A percentile compares a stretch with the other conserved stretches of the same genome.
Conservation (phyloP, 108 stramenopile species). For the Skeletonema potamos region DNA sequence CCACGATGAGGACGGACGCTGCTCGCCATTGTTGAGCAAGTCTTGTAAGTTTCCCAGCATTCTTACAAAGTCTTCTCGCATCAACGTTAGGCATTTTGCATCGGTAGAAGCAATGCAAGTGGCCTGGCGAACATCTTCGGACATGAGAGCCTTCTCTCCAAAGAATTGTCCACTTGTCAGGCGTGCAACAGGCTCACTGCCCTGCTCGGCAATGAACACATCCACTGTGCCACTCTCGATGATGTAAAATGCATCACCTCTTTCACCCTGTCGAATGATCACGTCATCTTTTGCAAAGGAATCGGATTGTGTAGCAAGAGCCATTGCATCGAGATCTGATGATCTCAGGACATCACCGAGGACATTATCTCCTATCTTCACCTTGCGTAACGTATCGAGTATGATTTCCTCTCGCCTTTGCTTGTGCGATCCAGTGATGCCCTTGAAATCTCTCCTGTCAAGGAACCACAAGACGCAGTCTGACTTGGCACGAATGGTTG, state of each 20-base stretch:
- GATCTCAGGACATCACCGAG: constrained; percentile 62
- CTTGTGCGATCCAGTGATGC: constrained; percentile 72
- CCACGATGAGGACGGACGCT: background rate
- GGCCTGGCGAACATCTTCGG: constrained; percentile 73
- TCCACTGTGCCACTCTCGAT: constrained; percentile 77
- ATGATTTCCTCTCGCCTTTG: constrained; percentile 62
- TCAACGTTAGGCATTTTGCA: constrained; percentile 50
- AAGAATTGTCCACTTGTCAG: constrained; percentile 81
- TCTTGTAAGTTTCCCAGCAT: constrained; percentile 79
- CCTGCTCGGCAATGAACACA: constrained; percentile 59
- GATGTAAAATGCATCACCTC: constrained; percentile 87
- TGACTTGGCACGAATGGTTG: constrained; percentile 79
- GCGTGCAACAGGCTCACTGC: constrained; percentile 54
- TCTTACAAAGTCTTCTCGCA: constrained; percentile 67
- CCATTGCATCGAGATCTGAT: constrained; percentile 70
- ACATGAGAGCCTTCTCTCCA: constrained; percentile 83
- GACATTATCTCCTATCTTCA: constrained; percentile 64
- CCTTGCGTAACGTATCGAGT: constrained; percentile 69
- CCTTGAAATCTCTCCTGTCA: constrained; percentile 81
- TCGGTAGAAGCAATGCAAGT: constrained; percentile 72
- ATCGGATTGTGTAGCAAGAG: constrained; percentile 56
- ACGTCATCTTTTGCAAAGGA: constrained; percentile 71
- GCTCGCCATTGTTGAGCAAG: constrained; percentile 40
- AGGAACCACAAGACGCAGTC: constrained; percentile 84
- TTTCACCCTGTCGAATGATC: constrained; percentile 89